These are phyloP conservation scores for Yamadazyma nakazawae DNA, from an alignment of 805 yeast genomes.

Conservation along the genomic window DNA sequence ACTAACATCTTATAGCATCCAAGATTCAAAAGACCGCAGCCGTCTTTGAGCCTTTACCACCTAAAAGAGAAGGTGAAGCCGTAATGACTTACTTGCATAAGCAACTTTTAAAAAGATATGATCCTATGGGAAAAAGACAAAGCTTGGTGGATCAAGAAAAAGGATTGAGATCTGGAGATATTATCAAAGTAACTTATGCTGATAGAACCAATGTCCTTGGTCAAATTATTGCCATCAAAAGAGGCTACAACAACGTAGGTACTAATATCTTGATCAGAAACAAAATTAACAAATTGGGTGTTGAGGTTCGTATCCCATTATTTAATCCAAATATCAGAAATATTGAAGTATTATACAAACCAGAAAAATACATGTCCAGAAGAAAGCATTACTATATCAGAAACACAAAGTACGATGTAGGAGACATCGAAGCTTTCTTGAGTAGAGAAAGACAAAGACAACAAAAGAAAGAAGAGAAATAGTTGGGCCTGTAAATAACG, in stretches of 20 bases:
- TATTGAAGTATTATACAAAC: slow-evolving; percentile 75
- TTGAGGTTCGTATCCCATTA: slow-evolving; percentile 76
- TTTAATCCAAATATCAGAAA: slow-evolving; percentile 75
- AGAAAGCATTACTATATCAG: slow-evolving; percentile 90
- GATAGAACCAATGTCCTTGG: slow-evolving; percentile 73
- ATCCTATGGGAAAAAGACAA: slow-evolving; percentile 56
- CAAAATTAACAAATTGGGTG: slow-evolving; percentile 77
- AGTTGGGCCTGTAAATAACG: slow-evolving; percentile 3
- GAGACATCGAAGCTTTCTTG: slow-evolving; percentile 53
- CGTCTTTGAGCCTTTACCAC: slow-evolving; percentile 52
- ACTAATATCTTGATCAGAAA: slow-evolving; percentile 80
- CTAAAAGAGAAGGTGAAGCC: slow-evolving; percentile 44
- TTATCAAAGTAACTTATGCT: slow-evolving; percentile 69
- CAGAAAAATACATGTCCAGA: slow-evolving; percentile 66
- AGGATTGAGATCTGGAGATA: slow-evolving; percentile 75
- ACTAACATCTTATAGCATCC: slow-evolving; percentile 1
- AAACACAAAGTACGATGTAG: slow-evolving; percentile 71
- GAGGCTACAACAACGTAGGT: slow-evolving; percentile 57
- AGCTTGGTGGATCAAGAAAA: slow-evolving; percentile 26
- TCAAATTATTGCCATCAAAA: slow-evolving; percentile 70
- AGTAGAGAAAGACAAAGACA: slow-evolving; percentile 18
- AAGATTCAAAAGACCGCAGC: slow-evolving; percentile 21
- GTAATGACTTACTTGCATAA: slow-evolving; percentile 45
- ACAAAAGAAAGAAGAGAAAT: neutral
- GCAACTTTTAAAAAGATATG: slow-evolving; percentile 57